Evolutionary conservation across 257 asterid species (phyloP).

Genomic region (Mentha longifolia): DNA sequence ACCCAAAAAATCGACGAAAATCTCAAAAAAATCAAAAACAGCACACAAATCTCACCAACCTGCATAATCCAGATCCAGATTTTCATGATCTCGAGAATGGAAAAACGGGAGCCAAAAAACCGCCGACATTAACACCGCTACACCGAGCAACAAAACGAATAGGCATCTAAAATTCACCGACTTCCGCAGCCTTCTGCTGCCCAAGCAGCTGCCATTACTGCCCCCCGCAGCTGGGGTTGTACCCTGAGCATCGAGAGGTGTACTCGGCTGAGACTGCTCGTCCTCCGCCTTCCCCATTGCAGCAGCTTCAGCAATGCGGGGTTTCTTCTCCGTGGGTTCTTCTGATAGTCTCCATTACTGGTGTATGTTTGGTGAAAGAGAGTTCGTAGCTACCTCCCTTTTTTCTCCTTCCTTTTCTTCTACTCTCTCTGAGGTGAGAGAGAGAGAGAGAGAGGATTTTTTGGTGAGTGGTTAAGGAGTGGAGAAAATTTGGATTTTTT

Average conservation of each 20-base stretch:
- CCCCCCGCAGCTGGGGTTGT: slow-evolving; percentile 41
- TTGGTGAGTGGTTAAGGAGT: slow-evolving; percentile 47
- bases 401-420: slow-evolving; percentile 33
- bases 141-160: slow-evolving; percentile 59
- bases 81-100: slow-evolving; percentile 54
- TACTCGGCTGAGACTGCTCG: slow-evolving; percentile 53
- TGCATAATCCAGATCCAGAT: slow-evolving; percentile 74
- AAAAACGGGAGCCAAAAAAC: slow-evolving; percentile 72
- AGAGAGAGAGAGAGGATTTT: slow-evolving; percentile 20
- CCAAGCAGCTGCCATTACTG: slow-evolving; percentile 42
- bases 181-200: slow-evolving; percentile 46
- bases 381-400: slow-evolving; percentile 34
- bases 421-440: slow-evolving; percentile 10
- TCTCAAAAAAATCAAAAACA: not conserved
- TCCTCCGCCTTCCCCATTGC: slow-evolving; percentile 82
- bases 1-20: slow-evolving; percentile 7
- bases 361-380: slow-evolving; percentile 46
- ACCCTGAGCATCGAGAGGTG: slow-evolving; percentile 54
- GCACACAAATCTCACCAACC: slow-evolving; percentile 34
- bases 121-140: slow-evolving; percentile 70
- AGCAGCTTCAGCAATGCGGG: slow-evolving; percentile 59
- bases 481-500: slow-evolving; percentile 23
- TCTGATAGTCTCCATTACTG: slow-evolving; percentile 49
- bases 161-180: slow-evolving; percentile 63
- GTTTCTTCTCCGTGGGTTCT: slow-evolving; percentile 37